Evolutionary conservation across 306 rosid genomes (phyloP), one percentile per base, ranked within the genome.

Genomic region (Fragaria vesca): DNA sequence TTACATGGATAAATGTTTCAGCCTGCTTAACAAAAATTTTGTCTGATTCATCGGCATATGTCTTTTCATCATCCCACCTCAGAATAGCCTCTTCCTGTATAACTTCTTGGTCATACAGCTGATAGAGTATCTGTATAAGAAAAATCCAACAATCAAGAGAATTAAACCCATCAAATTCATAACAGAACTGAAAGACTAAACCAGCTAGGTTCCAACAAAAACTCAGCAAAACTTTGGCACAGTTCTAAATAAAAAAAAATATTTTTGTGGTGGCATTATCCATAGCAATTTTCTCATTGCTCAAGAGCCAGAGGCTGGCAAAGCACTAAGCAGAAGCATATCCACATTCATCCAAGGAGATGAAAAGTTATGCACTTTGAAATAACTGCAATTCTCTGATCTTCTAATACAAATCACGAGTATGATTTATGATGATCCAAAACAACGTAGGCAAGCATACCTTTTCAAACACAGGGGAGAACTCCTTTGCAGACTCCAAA

Each of bases 11-110:
- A 30, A 96, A 86, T 34, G 58, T 74, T 81, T 89, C 88, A 2
- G 99, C 90, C 82, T 91, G 93, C 82, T 82, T 87, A 8, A 96
- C 91, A 74, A 90, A 96, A 76, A 90, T 79, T 84, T 83, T 96
- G 80, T 96, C 99, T 0, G 86, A 66, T 71, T 93, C 99, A 18
- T 93, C 99, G 0, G 99, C 98, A 0, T 88, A 87, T 78, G 81
- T 84, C 79, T 90, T 93, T 87, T 96, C 99, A 51, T 90, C 97
- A 26, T 88, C 96, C 99, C 98, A 96, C 82, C 87, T 87, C 69
- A 93, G 80, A 89, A 96, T 82, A 47, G 99, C 99, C 40, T 93
- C 96, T 90, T 96, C 99, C 72, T 79, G 86, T 70, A 96, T 54
- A 63, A 91, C 73, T 52, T 96, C 99, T 80, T 90, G 88, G 42